Conservation (phyloP, 2,329 filamentous ascomycete species). For the Escovopsis sp. region DNA sequence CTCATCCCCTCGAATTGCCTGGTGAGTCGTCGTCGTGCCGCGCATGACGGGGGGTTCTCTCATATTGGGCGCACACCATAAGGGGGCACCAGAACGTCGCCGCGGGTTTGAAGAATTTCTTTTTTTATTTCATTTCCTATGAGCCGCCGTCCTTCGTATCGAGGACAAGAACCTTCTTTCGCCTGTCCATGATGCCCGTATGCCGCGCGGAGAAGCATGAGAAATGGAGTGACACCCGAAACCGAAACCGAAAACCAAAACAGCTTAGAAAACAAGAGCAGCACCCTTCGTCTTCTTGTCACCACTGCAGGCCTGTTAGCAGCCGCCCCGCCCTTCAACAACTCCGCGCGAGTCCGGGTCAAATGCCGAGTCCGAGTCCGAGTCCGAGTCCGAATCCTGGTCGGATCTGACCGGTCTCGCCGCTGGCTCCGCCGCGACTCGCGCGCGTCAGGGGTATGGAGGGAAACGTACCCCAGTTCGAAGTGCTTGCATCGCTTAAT, state of each 20-base stretch:
- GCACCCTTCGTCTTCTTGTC: slow-evolving; percentile 99
- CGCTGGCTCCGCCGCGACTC: too few species aligned
- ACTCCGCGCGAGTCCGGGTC: not conserved
- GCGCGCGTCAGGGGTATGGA: not conserved
- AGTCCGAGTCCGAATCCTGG: too few species aligned
- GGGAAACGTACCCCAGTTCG: slow-evolving; percentile 75
- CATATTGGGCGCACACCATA: too few species aligned
- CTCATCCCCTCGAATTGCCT: too few species aligned
- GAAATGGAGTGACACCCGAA: slow-evolving; percentile 20
- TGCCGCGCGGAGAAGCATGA: slow-evolving; percentile 29
- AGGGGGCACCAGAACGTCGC: slow-evolving; percentile 3
- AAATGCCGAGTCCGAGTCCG: too few species aligned
- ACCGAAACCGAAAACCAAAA: slow-evolving; percentile 29
- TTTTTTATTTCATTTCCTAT: slow-evolving; percentile 30
- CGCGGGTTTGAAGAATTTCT: slow-evolving; percentile 7
- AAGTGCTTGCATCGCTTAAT: slow-evolving; percentile 99
- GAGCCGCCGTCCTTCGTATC: slow-evolving; percentile 24
- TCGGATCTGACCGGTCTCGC: too few species aligned
- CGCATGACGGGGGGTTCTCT: not conserved
- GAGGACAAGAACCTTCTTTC: slow-evolving; percentile 32
- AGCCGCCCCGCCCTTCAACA: not conserved
- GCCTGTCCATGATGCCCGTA: slow-evolving; percentile 34
- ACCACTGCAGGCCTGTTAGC: slow-evolving; percentile 54
- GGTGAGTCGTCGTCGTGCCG: not conserved
- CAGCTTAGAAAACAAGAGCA: slow-evolving; percentile 93